Base-by-base conservation (phyloP, 768 basidiomycete species). In the Lyophyllum atratum region DNA sequence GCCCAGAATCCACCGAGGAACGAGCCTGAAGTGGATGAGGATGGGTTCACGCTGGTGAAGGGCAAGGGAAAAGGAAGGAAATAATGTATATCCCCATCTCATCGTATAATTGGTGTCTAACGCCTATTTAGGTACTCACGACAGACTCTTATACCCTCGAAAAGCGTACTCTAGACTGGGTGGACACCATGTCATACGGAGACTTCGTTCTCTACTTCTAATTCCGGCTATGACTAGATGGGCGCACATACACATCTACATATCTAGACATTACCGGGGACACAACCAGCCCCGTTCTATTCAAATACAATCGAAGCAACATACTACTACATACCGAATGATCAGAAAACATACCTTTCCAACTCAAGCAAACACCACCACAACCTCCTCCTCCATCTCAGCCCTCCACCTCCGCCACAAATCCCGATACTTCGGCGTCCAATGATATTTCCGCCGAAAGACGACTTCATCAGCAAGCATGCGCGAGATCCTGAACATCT, bases 1-100 rank as follows among this genome's bases (percentile, higher is more conserved):
- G 58, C 68, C 3, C 58, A 55, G 8, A 48, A 65, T 46, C 51
- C 64, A 28, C 61, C 69, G 56, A 72, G 64, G 50, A 73, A 78
- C 11, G 87, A 89, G 64, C 88, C 90, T 0, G 82, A 92, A 49
- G 79, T 95, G 0, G 95, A 98, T 64, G 91, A 95, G 59, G 95
- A 98, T 57, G 95, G 95, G 0, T 98, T 98, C 68, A 93, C 89
- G 3, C 67, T 89, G 49, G 92, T 98, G 2, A 82, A 82, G 63
- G 77, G 76, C 24, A 86, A 84, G 64, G 80, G 83, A 11, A 86
- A 84, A 65, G 75, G 78, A 44, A 72, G 73, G 57, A 69, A 70
- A 60, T 61, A n/a, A 47, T 2, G 46, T 47, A 19, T 4, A 28
- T 47, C 15, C 17, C 21, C 6, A 15, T 6, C 21, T 7, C 45